A percentile compares a stretch with the other conserved stretches of the same genome.
Conservation (phyloP, 225 moss, liverwort and hornwort species). For the Polytrichum commune region DNA sequence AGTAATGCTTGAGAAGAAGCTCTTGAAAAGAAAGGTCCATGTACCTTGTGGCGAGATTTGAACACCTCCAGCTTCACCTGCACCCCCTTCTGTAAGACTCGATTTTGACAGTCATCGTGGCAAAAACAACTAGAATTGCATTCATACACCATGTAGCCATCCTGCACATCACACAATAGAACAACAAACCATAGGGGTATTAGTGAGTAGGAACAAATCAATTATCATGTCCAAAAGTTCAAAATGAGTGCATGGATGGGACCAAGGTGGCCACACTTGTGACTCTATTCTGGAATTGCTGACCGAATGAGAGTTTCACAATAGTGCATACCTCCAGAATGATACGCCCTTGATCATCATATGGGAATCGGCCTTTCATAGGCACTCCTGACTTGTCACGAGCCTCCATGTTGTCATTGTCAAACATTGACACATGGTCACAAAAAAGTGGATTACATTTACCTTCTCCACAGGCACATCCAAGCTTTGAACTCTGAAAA, state of each 20-base stretch:
- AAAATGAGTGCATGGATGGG: no score
- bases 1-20: no score
- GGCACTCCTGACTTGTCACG: constrained; percentile 55
- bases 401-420: constrained; percentile 68
- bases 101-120: constrained; percentile 53
- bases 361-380: constrained; percentile 71
- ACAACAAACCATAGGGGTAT: not conserved
- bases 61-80: constrained; percentile 81
- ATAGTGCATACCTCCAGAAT: constrained; percentile 57
- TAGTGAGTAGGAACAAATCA: no score
- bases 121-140: constrained; percentile 84
- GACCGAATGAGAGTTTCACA: no score
- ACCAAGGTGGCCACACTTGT: no score
- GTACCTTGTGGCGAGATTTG: constrained; percentile 68
- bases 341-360: constrained; percentile 64
- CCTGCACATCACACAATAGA: constrained; percentile 34
- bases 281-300: no score
- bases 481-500: constrained; percentile 67
- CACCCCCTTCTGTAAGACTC: constrained; percentile 75
- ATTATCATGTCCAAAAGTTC: no score
- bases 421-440: constrained; percentile 83
- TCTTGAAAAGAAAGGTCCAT: not conserved
- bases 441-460: constrained; percentile 51
- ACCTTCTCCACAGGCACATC: constrained; percentile 55
- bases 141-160: constrained; percentile 79